phyloP scores from a whole-genome alignment of 768 basidiomycete genomes.

The Glaciozyma martinii region DNA sequence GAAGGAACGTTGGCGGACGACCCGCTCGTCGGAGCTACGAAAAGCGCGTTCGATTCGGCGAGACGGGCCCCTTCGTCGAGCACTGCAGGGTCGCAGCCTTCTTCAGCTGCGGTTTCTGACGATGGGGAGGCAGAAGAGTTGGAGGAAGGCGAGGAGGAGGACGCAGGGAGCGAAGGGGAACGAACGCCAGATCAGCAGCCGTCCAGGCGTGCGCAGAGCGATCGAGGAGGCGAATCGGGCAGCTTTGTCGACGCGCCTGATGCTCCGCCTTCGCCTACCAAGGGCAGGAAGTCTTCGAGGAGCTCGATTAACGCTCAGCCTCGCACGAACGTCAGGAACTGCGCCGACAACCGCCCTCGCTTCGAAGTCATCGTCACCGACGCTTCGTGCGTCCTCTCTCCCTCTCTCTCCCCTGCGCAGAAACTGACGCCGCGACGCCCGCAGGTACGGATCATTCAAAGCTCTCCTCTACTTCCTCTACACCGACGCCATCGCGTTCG shows the following conservation, averaged over 20 bases:
- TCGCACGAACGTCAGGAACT: not conserved
- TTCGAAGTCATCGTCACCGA: constrained; percentile 41
- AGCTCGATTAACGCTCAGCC: not conserved
- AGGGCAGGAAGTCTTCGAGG: not conserved
- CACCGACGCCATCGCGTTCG: constrained; percentile 41
- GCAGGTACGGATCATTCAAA: constrained; percentile 42
- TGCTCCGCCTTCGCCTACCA: constrained; percentile 8
- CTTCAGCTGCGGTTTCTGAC: constrained; percentile 4
- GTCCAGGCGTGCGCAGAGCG: not conserved
- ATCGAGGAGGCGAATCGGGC: not conserved
- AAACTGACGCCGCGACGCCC: not conserved
- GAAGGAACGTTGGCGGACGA: not conserved
- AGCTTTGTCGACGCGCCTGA: constrained; percentile 18
- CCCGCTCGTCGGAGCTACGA: no score
- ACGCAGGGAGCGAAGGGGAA: not conserved
- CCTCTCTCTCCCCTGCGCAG: not conserved
- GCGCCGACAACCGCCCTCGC: constrained; percentile 26
- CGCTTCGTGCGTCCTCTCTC: constrained; percentile 23
- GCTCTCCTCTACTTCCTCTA: constrained; percentile 43
- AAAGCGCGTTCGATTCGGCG: no score
- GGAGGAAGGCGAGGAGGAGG: not conserved
- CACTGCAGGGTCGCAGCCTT: constrained; percentile 8
- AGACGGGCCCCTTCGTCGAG: no score
- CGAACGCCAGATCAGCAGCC: not conserved
- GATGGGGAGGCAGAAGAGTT: not conserved